phyloP scores from a whole-genome alignment of 2,329 filamentous ascomycete genomes.

The Fusarium foetens region DNA sequence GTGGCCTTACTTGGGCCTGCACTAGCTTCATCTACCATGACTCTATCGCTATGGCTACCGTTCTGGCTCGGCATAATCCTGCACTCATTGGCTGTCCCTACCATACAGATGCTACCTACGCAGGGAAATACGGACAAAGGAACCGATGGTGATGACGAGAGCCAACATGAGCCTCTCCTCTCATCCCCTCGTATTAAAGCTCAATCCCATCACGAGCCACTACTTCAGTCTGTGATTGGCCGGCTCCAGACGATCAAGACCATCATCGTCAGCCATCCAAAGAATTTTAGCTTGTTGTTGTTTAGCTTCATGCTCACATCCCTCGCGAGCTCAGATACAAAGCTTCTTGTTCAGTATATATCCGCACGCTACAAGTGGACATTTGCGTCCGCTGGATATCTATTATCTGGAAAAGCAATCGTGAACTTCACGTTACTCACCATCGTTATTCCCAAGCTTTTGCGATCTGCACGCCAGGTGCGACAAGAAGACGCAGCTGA shows the following conservation, averaged over 20 bases:
- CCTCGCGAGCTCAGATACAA: constrained; percentile 62
- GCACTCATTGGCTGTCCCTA: constrained; percentile 24
- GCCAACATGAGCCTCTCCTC: constrained; percentile 51
- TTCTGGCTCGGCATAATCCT: constrained; percentile 46
- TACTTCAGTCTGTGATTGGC: constrained; percentile 29
- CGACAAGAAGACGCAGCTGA: not conserved
- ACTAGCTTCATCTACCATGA: constrained; percentile 59
- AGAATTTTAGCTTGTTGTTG: constrained; percentile 56
- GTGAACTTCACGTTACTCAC: constrained; percentile 59
- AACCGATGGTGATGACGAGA: constrained; percentile 39
- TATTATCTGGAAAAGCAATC: constrained; percentile 59
- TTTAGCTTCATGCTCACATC: constrained; percentile 59
- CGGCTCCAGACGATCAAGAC: constrained; percentile 45
- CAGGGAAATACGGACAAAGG: not conserved
- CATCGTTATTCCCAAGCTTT: constrained; percentile 53
- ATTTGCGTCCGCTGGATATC: constrained; percentile 59
- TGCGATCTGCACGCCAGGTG: constrained; percentile 35
- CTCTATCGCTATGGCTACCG: constrained; percentile 55
- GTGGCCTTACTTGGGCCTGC: constrained; percentile 59
- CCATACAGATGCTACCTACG: constrained; percentile 29
- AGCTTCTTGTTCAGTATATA: constrained; percentile 61
- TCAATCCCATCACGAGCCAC: constrained; percentile 37
- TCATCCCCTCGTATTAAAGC: constrained; percentile 54
- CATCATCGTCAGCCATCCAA: constrained; percentile 51
- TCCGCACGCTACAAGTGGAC: constrained; percentile 60